A percentile compares a stretch with the other conserved stretches of the same genome.
Conservation (phyloP, 1,284 basidiomycete genomes). For the Trametes hirsuta region DNA sequence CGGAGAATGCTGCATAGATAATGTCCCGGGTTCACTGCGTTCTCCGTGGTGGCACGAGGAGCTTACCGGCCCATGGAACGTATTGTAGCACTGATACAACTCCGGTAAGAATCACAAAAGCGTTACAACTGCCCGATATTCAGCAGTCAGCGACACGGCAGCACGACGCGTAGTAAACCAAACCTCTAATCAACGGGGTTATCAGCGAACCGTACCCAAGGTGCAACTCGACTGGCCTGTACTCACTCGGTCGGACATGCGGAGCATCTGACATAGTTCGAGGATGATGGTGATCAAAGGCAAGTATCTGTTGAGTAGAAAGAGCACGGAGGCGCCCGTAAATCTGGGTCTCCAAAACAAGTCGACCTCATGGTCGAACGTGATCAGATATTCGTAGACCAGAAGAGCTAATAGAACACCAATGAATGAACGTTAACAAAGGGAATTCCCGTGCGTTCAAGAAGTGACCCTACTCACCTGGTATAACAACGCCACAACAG, state of each 20-base stretch:
- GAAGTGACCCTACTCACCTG: background rate
- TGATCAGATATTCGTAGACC: conserved; percentile 1
- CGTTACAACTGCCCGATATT: background rate
- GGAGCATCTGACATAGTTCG: background rate
- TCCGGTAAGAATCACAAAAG: background rate
- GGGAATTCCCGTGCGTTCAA: no score
- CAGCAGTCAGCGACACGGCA: background rate
- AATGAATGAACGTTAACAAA: no score
- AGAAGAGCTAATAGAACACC: background rate
- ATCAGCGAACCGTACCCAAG: background rate
- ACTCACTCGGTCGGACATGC: background rate
- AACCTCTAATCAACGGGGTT: background rate
- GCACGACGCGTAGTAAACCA: background rate
- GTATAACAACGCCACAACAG: background rate
- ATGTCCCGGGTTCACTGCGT: background rate
- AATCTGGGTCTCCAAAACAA: background rate
- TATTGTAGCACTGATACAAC: background rate
- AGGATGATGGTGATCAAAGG: background rate
- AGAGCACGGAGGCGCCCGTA: background rate
- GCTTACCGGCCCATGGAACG: background rate
- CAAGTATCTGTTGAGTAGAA: background rate
- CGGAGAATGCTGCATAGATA: background rate
- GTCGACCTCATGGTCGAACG: background rate
- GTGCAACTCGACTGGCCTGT: background rate
- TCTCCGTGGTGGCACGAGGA: no score